Percentiles rank a stretch among this genome's conserved stretches.
Conservation (phyloP, 768 basidiomycete genomes). For the Lyophyllum semitale region DNA sequence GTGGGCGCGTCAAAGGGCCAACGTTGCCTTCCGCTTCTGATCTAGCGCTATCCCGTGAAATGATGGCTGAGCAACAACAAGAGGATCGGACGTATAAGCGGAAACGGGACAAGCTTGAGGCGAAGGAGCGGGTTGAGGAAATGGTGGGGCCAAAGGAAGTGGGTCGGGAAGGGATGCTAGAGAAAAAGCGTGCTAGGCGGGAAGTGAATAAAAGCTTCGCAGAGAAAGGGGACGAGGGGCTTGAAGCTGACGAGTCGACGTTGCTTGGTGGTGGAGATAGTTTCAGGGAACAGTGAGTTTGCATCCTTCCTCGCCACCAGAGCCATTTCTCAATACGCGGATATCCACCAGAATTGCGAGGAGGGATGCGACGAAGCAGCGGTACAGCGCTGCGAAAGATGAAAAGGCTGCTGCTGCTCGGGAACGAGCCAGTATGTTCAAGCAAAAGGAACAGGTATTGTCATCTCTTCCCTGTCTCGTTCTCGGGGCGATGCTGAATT, state of each 20-base stretch:
- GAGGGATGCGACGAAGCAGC: constrained; percentile 70
- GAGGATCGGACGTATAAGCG: constrained; percentile 60
- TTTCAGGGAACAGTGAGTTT: constrained; percentile 75
- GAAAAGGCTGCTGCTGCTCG: constrained; percentile 53
- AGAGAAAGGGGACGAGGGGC: constrained; percentile 76
- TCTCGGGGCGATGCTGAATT: background rate
- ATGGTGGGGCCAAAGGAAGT: constrained; percentile 78
- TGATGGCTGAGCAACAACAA: constrained; percentile 48
- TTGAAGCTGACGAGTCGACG: constrained; percentile 77
- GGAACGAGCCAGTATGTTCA: constrained; percentile 64
- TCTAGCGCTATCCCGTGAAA: constrained; percentile 69
- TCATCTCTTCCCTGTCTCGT: background rate
- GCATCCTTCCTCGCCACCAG: background rate
- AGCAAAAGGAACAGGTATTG: constrained; percentile 74
- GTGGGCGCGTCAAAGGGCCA: constrained; percentile 61
- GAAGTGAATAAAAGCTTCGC: constrained; percentile 72
- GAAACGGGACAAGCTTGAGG: constrained; percentile 67
- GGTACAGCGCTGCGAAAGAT: constrained; percentile 48
- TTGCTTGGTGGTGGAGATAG: constrained; percentile 84
- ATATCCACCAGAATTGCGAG: constrained; percentile 58
- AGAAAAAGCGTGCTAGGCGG: constrained; percentile 78
- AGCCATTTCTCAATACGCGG: background rate
- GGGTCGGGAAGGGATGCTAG: constrained; percentile 82
- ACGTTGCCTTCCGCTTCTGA: constrained; percentile 71
- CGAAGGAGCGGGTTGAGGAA: constrained; percentile 73